Conservation (phyloP, 192 early-diverging fungal species). For the Entophlyctis helioformis region DNA sequence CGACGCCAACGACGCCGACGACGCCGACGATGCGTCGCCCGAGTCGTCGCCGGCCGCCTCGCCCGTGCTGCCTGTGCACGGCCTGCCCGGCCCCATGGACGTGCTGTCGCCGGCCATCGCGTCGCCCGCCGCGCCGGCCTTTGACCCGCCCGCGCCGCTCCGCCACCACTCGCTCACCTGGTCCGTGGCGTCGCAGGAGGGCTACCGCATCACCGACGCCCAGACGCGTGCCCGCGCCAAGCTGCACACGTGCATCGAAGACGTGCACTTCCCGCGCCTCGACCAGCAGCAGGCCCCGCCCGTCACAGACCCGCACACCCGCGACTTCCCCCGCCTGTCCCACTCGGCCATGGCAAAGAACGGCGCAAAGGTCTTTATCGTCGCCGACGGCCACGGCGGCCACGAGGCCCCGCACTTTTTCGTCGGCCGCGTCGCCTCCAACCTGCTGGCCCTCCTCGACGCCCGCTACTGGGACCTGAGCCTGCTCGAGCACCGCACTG, state of each 20-base stretch:
- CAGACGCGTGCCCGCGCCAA: constrained; percentile 6
- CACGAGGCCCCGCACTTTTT: constrained; percentile 37
- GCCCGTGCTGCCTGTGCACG: too few relatives aligned
- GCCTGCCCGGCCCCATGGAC: too few relatives aligned
- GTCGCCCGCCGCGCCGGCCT: too few relatives aligned
- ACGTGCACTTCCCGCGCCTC: constrained; percentile 32
- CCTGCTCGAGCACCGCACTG: constrained; percentile 7
- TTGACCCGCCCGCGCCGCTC: too few relatives aligned
- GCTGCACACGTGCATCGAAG: constrained; percentile 39
- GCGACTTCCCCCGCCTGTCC: too few relatives aligned
- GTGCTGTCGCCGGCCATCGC: too few relatives aligned
- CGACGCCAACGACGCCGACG: too few relatives aligned
- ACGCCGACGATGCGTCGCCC: too few relatives aligned
- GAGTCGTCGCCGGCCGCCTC: too few relatives aligned
- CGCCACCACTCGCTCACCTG: constrained; percentile 14
- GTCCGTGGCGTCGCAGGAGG: constrained; percentile 23
- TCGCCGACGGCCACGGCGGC: constrained; percentile 54
- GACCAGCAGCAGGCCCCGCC: constrained; percentile 2
- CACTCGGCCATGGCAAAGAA: too few relatives aligned
- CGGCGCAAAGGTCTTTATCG: constrained; percentile 22
- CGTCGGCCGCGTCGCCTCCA: constrained; percentile 13
- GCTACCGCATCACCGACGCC: constrained; percentile 12
- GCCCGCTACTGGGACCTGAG: constrained; percentile 30
- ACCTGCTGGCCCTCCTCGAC: constrained; percentile 16
- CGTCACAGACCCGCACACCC: not conserved